These are phyloP conservation scores for Agaricus sinodeliciosus DNA, from an alignment of 768 basidiomycete genomes.

Conservation along the genomic window DNA sequence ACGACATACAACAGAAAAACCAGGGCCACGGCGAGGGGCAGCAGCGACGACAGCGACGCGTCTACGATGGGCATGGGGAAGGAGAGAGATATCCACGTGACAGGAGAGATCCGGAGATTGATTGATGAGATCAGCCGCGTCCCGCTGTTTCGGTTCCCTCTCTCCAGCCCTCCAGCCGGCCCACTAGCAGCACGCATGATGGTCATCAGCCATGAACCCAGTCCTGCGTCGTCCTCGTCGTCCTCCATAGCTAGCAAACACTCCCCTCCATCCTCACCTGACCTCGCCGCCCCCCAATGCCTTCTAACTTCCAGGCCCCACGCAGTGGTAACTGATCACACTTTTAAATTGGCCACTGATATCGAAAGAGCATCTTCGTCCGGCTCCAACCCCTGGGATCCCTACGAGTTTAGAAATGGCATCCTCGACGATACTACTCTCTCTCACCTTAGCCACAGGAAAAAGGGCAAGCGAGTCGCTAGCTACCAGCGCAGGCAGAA, in stretches of 20 bases:
- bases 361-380: slow-evolving; percentile 36
- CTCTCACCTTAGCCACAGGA: slow-evolving; percentile 50
- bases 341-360: slow-evolving; percentile 32
- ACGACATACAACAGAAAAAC: slow-evolving; percentile 39
- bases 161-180: slow-evolving; percentile 20
- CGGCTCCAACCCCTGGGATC: slow-evolving; percentile 41
- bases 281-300: slow-evolving; percentile 11
- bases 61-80: no score
- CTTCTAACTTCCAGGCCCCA: slow-evolving; percentile 37
- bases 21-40: slow-evolving; percentile 34
- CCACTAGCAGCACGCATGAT: slow-evolving; percentile 24
- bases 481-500: slow-evolving; percentile 69
- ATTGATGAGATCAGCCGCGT: slow-evolving; percentile 29
- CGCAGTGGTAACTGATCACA: slow-evolving; percentile 42
- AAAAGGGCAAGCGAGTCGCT: slow-evolving; percentile 56
- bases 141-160: slow-evolving; percentile 37
- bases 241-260: slow-evolving; percentile 16
- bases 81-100: neutral
- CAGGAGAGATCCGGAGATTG: slow-evolving; percentile 23
- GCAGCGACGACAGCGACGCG: neutral
- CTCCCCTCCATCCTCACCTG: slow-evolving; percentile 11
- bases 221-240: slow-evolving; percentile 23
- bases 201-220: slow-evolving; percentile 22
- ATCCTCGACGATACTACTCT: slow-evolving; percentile 60
- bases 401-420: slow-evolving; percentile 58